Evolutionary conservation across 2,329 filamentous ascomycete species (phyloP), one percentile per base, ranked within the genome.

Genomic region (Alternaria sp.): DNA sequence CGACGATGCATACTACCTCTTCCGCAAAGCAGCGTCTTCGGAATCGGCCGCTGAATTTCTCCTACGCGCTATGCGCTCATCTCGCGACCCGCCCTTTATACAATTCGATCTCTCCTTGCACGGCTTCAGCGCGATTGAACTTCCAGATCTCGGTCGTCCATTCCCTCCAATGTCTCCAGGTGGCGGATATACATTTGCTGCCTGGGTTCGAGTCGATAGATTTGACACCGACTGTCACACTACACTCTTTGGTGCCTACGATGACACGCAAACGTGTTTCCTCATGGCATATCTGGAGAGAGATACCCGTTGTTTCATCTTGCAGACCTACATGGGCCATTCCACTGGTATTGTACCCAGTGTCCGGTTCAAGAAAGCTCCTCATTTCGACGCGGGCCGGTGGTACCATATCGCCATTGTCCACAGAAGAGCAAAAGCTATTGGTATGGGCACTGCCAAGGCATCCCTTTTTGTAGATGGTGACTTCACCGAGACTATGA

Each of bases 401-500:
- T 99, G 95, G 95, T 99, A 99, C 77, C 95, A 99, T 77, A 86
- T 99, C 69, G 92, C 90, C 41, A 80, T 99, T 61, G 91, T 95
- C 24, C 95, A 99, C 77, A 88, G 90, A 49, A 86, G 89, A 76
- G 87, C 91, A 0, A 92, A 89, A 75, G 67, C 60, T 8, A 73
- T 76, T 33, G 86, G 90, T 2, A 88, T 91, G 75, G 85, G 86
- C 9, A 85, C 89, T 3, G 91, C 91, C 70, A 92, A 92, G 69
- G 94, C 94, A 17, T 90, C 90, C 11, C 84, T 99, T 11, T 98
- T 94, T 72, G 88, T 99, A 62, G 87, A 99, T 76, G 95, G 95
- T 51, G 92, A 97, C 73, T 97, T 97, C 77, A 88, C 91, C 26
- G 95, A 99, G 77, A 92, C 97, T 72, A 84, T 95, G 63, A 93